These are phyloP conservation scores for Phanerodontia chrysosporium DNA, from an alignment of 768 basidiomycete species.

Conservation along the genomic window DNA sequence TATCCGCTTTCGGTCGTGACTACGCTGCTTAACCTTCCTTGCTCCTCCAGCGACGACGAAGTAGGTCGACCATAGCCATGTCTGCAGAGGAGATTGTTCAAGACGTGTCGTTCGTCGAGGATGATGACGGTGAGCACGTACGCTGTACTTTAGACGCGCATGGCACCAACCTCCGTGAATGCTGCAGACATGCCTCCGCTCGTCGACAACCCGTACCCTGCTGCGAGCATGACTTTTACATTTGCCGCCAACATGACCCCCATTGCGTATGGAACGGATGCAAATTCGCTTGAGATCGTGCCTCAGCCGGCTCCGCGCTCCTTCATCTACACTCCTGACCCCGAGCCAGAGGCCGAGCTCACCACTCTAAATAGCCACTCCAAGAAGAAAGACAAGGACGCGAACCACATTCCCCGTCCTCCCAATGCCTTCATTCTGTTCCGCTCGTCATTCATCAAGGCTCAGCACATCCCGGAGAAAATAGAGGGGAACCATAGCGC, in stretches of 20 bases:
- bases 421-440: constrained; percentile 87
- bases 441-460: constrained; percentile 72
- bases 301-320: constrained; percentile 21
- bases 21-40: constrained; percentile 1
- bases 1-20: constrained; percentile 10
- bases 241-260: constrained; percentile 60
- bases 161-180: constrained; percentile 18
- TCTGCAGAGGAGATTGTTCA: constrained; percentile 4
- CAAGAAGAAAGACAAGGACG: constrained; percentile 62
- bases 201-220: constrained; percentile 47
- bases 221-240: constrained; percentile 45
- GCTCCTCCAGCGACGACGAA: not conserved
- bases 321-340: constrained; percentile 18
- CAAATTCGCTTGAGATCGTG: constrained; percentile 26
- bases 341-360: constrained; percentile 26
- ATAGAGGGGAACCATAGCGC: constrained; percentile 80
- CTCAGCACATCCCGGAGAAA: constrained; percentile 67
- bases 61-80: constrained; percentile 1
- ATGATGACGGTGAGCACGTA: constrained; percentile 13
- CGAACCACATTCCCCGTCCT: constrained; percentile 76
- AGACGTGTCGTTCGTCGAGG: constrained; percentile 12
- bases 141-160: constrained; percentile 17
- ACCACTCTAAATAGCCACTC: constrained; percentile 37
- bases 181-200: constrained; percentile 35
- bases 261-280: constrained; percentile 41